These are phyloP conservation scores for Gaertneriomyces sp. DNA, from an alignment of 192 early-diverging fungal species.

Conservation along the genomic window DNA sequence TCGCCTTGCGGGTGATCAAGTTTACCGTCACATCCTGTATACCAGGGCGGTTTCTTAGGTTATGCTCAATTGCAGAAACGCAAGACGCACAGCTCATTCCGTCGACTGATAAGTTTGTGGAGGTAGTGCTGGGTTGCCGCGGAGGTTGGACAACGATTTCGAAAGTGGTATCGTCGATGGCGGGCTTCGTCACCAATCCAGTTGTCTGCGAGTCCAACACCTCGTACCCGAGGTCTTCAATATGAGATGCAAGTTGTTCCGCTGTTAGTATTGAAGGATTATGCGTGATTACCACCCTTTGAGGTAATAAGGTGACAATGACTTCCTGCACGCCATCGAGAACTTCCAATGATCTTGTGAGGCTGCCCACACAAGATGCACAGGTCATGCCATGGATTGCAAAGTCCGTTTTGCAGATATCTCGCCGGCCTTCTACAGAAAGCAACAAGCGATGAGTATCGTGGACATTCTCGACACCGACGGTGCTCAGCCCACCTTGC, in stretches of 20 bases:
- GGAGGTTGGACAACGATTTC: conserved; percentile 11
- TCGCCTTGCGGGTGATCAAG: conserved; percentile 36
- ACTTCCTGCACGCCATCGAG: conserved; percentile 50
- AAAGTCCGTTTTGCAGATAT: conserved; percentile 36
- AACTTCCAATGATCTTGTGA: conserved; percentile 50
- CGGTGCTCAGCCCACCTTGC: neutral
- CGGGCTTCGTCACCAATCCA: neutral
- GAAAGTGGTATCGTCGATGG: neutral
- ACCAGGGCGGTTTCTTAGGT: conserved; percentile 21
- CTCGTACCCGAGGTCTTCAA: conserved; percentile 78
- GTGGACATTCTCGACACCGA: neutral
- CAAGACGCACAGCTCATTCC: conserved; percentile 57
- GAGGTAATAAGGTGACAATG: conserved; percentile 64
- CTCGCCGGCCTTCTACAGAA: neutral
- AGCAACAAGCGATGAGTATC: neutral
- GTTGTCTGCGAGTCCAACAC: conserved; percentile 27
- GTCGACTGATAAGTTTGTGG: conserved; percentile 27
- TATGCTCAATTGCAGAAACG: conserved; percentile 35
- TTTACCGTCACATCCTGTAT: conserved; percentile 29
- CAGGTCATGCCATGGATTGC: conserved; percentile 83
- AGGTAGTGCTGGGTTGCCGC: conserved; percentile 7
- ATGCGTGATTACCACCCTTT: conserved; percentile 57
- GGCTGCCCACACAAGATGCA: conserved; percentile 72
- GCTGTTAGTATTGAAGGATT: conserved; percentile 25
- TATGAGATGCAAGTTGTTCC: conserved; percentile 42